Base-by-base conservation (phyloP, 2,329 filamentous ascomycete genomes). In the Epichloe bromicola region DNA sequence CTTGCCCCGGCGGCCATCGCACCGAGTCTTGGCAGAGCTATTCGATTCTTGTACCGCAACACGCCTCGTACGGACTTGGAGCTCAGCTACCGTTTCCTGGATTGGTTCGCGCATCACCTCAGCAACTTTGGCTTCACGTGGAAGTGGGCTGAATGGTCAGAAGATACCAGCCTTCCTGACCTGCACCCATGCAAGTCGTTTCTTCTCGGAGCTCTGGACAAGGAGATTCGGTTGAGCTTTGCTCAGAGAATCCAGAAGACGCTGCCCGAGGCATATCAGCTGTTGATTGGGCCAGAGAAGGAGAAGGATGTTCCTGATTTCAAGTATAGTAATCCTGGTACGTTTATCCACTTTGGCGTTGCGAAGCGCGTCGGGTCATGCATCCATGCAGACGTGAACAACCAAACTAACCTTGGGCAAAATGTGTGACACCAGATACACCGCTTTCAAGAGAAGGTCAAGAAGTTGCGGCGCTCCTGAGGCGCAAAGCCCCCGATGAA, bases 41-140 rank as follows among this genome's bases (percentile, higher is more conserved):
- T 98, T 60, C 81, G 93, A 50, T 95, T 85, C 61, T 74, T 96
- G 55, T 98, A 95, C 72, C 81, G 86, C 55, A 89, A 85, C 64
- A 74, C 87, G 10, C 83, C 88, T 53, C 79, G 77, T 2, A 82
- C 97, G 74, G 93, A 98, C 62, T 74, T 96, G 46, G 90, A 97
- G 68, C 72, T 98, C 42, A 78, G 75, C 51, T 85, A 90, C 61
- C 81, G 93, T 26, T 97, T 97, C 69, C 75, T 95, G 63, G 91
- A 97, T 65, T 98, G 93, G 93, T 98, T 98, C 63, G 80, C 91
- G 17, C 93, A 98, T 66, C 93, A 98, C 71, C 72, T 98, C 58
- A 96, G 90, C 70, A 98, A 98, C 71, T 98, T 98, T 64, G 93
- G 95, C 49, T 98, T 97, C 65, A 93, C 93, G 10, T 98, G 93